Evolutionary conservation across 371 early-diverging fungal species (phyloP).

Genomic region (Nosema bombycis): DNA sequence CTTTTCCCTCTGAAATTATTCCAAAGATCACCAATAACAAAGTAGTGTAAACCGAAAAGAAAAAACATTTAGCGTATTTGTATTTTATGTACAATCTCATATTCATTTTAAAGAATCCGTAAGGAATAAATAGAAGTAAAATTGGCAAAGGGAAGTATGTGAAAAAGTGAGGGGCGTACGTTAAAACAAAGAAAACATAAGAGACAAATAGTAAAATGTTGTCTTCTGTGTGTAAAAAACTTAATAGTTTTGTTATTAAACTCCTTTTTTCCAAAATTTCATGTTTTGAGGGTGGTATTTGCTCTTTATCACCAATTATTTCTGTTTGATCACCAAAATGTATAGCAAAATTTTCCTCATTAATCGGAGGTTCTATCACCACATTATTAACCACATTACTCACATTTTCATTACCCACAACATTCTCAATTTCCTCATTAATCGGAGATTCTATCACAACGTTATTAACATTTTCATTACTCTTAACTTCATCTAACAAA

Average conservation of each 20-base stretch:
- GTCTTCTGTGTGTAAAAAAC: background rate
- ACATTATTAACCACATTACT: background rate
- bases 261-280: background rate
- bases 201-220: background rate
- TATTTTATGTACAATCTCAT: background rate
- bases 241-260: background rate
- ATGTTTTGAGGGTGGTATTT: background rate
- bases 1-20: background rate
- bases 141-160: background rate
- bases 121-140: background rate
- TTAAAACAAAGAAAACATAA: background rate
- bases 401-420: no score
- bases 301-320: background rate
- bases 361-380: background rate
- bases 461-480: background rate
- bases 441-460: background rate
- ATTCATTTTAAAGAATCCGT: background rate
- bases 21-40: background rate
- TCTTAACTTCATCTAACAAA: background rate
- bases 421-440: background rate
- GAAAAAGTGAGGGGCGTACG: background rate
- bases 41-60: background rate
- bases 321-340: background rate
- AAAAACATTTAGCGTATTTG: background rate
- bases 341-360: background rate